Base-by-base conservation (phyloP, 1,139 yeast genomes). In the Taphrina pruni region DNA sequence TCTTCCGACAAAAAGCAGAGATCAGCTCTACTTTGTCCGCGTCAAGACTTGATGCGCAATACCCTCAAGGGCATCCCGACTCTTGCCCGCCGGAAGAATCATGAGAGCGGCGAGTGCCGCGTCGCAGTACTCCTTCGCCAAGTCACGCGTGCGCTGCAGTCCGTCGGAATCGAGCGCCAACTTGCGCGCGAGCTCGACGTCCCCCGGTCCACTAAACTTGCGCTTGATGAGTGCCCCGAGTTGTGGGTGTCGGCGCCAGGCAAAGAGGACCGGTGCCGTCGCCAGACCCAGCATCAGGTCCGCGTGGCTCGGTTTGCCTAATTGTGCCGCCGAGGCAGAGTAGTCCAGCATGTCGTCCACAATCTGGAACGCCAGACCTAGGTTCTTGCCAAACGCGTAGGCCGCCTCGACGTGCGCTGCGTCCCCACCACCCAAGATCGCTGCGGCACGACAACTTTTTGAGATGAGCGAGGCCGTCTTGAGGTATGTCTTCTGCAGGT, bases 291-390 rank as follows among this genome's bases (percentile, higher is more conserved):
- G 83, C 77, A 93, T 88, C 74, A 94, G 83, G 79, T 94, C 99
- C 1, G 97, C 98, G 35, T 73, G 73, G 32, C 96, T 88, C 12
- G 99, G 99, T 78, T 94, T 94, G 52, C 99, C 99, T 71, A 94
- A 81, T 66, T 89, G 86, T 45, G 85, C 85, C 43, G 91, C 92
- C 54, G 94, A 87, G 26, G 91, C 87, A 0, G 97, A 91, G 77
- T 90, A 94, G 79, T 94, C 99, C 74, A 95, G 84, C 88, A 93
- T 88, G 78, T 94, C 99, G 79, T 94, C 99, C 38, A 95, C 96
- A 71, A 94, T 85, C 79, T 94, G 99, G 84, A 94, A 94, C 76
- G 98, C 95, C 65, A 95, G 84, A 0, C 99, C 99, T 70, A 95
- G 81, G 78, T 93, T 92, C 74, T 96, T 85, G 52, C 99, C 99